A percentile compares a stretch with the other conserved stretches of the same genome.
phyloP scores from a whole-genome alignment of 2,329 filamentous ascomycete species.

The Plenodomus lindquistii region DNA sequence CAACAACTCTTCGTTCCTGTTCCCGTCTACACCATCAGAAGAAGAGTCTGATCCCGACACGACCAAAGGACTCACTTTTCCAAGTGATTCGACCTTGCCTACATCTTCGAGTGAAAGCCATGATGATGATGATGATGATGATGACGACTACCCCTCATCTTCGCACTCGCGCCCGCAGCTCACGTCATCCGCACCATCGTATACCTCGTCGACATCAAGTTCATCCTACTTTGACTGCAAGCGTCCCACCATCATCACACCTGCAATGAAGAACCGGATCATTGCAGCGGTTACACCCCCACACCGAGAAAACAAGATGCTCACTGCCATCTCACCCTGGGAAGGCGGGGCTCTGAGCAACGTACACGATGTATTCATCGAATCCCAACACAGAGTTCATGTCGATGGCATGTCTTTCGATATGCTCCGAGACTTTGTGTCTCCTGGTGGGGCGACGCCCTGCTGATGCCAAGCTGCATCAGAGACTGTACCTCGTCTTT shows the following conservation, averaged over 20 bases:
- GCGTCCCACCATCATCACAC: slow-evolving; percentile 23
- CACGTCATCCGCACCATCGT: slow-evolving; percentile 38
- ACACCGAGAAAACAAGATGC: slow-evolving; percentile 17
- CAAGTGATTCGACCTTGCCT: slow-evolving; percentile 16
- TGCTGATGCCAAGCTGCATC: slow-evolving; percentile 14
- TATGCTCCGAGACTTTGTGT: slow-evolving; percentile 34
- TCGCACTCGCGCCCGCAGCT: slow-evolving; percentile 31
- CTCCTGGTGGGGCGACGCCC: slow-evolving; percentile 29
- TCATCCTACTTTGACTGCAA: slow-evolving; percentile 43
- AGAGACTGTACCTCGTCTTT: background rate
- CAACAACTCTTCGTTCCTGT: slow-evolving; percentile 33
- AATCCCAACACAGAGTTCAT: slow-evolving; percentile 37
- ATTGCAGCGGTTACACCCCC: slow-evolving; percentile 39
- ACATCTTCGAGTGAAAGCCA: slow-evolving; percentile 1
- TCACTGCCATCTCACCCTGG: slow-evolving; percentile 40
- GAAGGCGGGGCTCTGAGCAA: slow-evolving; percentile 33
- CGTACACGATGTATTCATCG: slow-evolving; percentile 37
- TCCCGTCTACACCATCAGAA: slow-evolving; percentile 35
- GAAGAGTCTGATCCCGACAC: slow-evolving; percentile 23
- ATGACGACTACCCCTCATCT: slow-evolving; percentile 30
- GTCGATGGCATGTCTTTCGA: slow-evolving; percentile 45
- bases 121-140: slow-evolving; percentile 11
- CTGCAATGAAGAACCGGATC: slow-evolving; percentile 31
- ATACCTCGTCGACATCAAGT: slow-evolving; percentile 30
- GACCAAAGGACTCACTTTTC: slow-evolving; percentile 27